A percentile compares a stretch with the other conserved stretches of the same genome.
These are phyloP conservation scores for Auricularia sp. DNA, from an alignment of 768 basidiomycete species.

Conservation along the genomic window DNA sequence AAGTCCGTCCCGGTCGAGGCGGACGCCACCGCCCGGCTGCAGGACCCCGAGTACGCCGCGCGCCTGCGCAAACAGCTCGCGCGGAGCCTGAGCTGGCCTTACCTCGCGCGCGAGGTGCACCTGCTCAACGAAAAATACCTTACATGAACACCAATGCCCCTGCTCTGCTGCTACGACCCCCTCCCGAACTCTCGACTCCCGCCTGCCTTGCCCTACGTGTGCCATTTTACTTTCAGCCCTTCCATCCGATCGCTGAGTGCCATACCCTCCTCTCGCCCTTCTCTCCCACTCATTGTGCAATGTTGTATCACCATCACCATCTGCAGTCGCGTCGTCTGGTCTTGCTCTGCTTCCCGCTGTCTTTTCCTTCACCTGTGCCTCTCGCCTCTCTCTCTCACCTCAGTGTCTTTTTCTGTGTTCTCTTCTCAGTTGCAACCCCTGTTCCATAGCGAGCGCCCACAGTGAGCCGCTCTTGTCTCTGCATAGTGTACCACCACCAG, in stretches of 20 bases:
- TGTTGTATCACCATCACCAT: background rate
- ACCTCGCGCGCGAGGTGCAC: slow-evolving; percentile 76
- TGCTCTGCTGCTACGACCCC: background rate
- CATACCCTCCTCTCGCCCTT: background rate
- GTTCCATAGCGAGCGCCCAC: background rate
- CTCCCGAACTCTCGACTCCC: background rate
- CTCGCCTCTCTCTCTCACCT: background rate
- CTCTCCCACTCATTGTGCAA: background rate
- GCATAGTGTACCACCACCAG: background rate
- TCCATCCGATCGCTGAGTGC: background rate
- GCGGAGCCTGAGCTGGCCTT: slow-evolving; percentile 73
- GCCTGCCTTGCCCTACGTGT: background rate
- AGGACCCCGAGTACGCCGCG: slow-evolving; percentile 1
- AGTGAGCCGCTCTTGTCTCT: background rate
- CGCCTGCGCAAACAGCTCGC: slow-evolving; percentile 26
- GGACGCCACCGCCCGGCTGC: background rate
- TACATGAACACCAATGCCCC: background rate
- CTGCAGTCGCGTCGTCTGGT: background rate
- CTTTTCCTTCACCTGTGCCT: background rate
- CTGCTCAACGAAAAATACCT: slow-evolving; percentile 79
- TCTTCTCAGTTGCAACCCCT: background rate
- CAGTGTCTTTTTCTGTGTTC: background rate
- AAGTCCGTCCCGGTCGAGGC: background rate
- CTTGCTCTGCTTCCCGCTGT: background rate
- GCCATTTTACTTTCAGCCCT: background rate